phyloP scores from a whole-genome alignment of 2,329 filamentous ascomycete species.

The Cladosporium sp. region DNA sequence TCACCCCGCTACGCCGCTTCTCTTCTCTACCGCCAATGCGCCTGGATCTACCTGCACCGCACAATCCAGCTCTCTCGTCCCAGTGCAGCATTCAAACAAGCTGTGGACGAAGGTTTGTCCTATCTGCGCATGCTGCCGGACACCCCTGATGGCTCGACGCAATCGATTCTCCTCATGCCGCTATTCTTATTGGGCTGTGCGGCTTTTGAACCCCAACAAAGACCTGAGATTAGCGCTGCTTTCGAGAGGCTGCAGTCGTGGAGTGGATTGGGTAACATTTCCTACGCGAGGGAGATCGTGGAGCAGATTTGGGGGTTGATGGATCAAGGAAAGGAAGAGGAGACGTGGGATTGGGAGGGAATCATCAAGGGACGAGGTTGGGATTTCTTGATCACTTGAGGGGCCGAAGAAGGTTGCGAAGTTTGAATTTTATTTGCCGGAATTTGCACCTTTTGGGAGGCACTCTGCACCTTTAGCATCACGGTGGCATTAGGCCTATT shows the following conservation, averaged over 20 bases:
- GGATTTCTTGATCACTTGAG: conserved; percentile 57
- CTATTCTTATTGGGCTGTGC: conserved; percentile 59
- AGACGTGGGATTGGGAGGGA: conserved; percentile 61
- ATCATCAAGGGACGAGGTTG: conserved; percentile 56
- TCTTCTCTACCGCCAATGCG: conserved; percentile 58
- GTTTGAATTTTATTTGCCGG: neutral
- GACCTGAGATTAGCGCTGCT: conserved; percentile 51
- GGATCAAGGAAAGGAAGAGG: conserved; percentile 50
- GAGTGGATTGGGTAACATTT: conserved; percentile 56
- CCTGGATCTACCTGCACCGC: conserved; percentile 61
- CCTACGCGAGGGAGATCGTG: conserved; percentile 53
- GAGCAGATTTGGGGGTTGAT: conserved; percentile 57
- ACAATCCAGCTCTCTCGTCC: conserved; percentile 54
- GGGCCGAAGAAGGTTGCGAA: neutral
- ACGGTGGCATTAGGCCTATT: neutral
- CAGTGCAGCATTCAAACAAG: conserved; percentile 51
- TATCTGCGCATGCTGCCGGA: conserved; percentile 52
- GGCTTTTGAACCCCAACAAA: conserved; percentile 53
- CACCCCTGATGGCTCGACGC: conserved; percentile 39
- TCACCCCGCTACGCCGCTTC: conserved; percentile 54
- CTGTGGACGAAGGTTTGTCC: conserved; percentile 55
- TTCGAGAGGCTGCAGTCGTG: conserved; percentile 54
- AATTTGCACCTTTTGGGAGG: neutral
- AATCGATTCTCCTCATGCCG: conserved; percentile 58
- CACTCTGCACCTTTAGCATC: neutral